Evolutionary conservation across 208 protist species (phyloP).

Genomic region (Trypanosoma caninum): DNA sequence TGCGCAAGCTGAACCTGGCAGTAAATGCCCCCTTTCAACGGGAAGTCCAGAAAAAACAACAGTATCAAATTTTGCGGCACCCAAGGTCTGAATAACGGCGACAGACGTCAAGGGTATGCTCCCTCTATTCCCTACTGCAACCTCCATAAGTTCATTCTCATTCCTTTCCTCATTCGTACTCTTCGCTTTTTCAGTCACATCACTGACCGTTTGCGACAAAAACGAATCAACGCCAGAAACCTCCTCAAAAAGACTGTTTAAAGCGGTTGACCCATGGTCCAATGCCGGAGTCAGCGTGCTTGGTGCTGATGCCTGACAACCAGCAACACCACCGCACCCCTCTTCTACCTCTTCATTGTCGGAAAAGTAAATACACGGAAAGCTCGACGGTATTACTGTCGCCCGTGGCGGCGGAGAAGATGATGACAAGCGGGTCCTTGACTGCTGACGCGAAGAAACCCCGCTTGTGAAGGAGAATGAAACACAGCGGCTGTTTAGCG

Average conservation of each 20-base stretch:
- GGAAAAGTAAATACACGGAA: constrained; percentile 16
- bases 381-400: constrained; percentile 13
- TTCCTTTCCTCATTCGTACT: background rate
- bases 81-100: background rate
- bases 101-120: constrained; percentile 1
- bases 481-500: constrained; percentile 15
- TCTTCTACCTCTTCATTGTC: background rate
- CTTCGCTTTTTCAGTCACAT: too few species aligned
- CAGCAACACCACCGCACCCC: background rate
- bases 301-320: background rate
- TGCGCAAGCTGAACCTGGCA: background rate
- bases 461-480: constrained; percentile 20
- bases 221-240: too few species aligned
- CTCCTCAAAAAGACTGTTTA: background rate
- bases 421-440: background rate
- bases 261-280: background rate
- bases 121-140: background rate
- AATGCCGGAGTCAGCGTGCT: background rate
- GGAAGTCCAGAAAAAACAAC: background rate
- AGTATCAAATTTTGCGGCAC: background rate
- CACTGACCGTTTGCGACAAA: too few species aligned
- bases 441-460: constrained; percentile 12
- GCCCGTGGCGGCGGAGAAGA: constrained; percentile 3
- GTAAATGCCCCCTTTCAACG: background rate
- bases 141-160: background rate